Evolutionary conservation across 257 asterid species (phyloP).

Genomic region (Apocynum venetum): DNA sequence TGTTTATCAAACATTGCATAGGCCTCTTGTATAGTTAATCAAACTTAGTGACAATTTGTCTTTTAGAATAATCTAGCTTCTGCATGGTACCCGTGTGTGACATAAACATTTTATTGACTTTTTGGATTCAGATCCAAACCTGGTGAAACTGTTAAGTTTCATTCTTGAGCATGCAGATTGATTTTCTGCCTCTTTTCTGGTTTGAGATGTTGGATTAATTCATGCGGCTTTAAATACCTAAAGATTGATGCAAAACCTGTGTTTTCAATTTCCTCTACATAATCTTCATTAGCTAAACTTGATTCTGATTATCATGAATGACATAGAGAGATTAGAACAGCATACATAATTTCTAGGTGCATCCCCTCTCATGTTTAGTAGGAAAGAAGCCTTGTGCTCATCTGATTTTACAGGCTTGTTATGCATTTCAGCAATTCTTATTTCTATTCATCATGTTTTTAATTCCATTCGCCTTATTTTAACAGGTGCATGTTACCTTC

Average conservation of each 20-base stretch:
- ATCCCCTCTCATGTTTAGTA: neutral
- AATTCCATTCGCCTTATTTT: neutral
- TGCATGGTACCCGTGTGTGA: neutral
- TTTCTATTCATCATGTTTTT: neutral
- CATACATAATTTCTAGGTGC: neutral
- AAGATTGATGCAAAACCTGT: neutral
- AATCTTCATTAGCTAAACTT: neutral
- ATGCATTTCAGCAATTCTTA: too few species aligned
- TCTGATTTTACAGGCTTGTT: neutral
- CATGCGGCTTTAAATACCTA: neutral
- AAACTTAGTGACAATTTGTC: neutral
- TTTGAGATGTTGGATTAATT: neutral
- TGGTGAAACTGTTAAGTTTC: neutral
- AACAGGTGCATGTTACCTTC: neutral
- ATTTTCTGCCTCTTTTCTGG: neutral
- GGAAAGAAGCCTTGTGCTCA: neutral
- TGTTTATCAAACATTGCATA: neutral
- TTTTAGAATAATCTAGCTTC: neutral
- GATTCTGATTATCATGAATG: neutral
- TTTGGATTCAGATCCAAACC: neutral
- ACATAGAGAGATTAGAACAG: neutral
- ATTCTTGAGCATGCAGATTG: neutral
- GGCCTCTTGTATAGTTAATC: neutral
- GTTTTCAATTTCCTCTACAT: neutral
- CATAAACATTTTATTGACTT: neutral